Percentiles rank a stretch among this genome's conserved stretches.
These are phyloP conservation scores for Cercis canadensis DNA, from an alignment of 306 rosid genomes.

Conservation along the genomic window DNA sequence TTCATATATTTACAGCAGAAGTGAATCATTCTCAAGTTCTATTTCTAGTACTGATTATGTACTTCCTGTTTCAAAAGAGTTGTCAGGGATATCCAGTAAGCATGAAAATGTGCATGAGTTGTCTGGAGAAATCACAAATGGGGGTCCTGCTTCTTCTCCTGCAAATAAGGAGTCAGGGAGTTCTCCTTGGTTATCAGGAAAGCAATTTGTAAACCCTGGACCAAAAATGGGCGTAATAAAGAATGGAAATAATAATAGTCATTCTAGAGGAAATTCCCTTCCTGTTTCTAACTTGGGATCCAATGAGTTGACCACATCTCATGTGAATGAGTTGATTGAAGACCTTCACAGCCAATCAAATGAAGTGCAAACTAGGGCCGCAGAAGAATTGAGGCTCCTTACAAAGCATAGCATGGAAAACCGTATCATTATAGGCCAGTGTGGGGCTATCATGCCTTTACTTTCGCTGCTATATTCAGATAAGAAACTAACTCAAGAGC, in stretches of 20 bases:
- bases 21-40: constrained; percentile 81
- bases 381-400: constrained; percentile 84
- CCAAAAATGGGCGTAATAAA: constrained; percentile 46
- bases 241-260: constrained; percentile 46
- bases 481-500: constrained; percentile 73
- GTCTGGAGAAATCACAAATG: constrained; percentile 67
- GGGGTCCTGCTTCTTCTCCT: constrained; percentile 43
- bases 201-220: constrained; percentile 46
- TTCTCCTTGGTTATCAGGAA: constrained; percentile 47
- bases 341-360: constrained; percentile 67
- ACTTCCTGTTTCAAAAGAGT: constrained; percentile 56
- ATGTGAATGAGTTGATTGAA: constrained; percentile 69
- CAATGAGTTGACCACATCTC: constrained; percentile 59
- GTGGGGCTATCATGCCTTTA: constrained; percentile 71
- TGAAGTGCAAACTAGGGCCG: constrained; percentile 73
- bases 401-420: constrained; percentile 82
- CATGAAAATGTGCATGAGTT: constrained; percentile 45
- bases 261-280: constrained; percentile 41
- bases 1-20: constrained; percentile 71
- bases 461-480: constrained; percentile 74
- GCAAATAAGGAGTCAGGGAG: constrained; percentile 47
- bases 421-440: constrained; percentile 70
- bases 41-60: constrained; percentile 68
- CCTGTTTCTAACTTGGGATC: constrained; percentile 48
- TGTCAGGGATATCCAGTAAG: constrained; percentile 50